Evolutionary conservation across 176 grass and related monocot species (phyloP).

Genomic region (Ananas comosus): DNA sequence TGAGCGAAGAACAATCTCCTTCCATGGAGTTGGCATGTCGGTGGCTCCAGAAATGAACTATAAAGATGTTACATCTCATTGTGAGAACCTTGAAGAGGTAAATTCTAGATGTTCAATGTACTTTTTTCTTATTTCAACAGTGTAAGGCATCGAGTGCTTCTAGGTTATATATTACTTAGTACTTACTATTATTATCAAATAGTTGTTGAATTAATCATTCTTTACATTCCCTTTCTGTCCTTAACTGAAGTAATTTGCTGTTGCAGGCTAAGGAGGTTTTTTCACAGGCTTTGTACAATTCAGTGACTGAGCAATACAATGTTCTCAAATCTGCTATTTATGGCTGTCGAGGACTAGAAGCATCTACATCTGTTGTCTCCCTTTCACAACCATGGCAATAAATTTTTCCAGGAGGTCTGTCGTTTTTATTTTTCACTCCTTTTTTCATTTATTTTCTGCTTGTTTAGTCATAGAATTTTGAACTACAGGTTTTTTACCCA

Average conservation of each 20-base stretch:
- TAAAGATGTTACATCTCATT: constrained; percentile 34
- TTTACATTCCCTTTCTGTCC: neutral
- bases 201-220: neutral
- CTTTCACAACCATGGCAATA: constrained; percentile 76
- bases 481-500: too few relatives aligned
- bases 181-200: neutral
- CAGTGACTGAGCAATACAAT: constrained; percentile 62
- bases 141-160: neutral
- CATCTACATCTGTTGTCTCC: constrained; percentile 38
- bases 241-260: neutral
- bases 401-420: constrained; percentile 26
- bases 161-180: neutral
- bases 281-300: constrained; percentile 45
- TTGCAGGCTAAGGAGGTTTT: constrained; percentile 59
- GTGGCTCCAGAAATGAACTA: constrained; percentile 69
- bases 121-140: neutral
- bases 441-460: constrained; percentile 19
- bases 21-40: constrained; percentile 83
- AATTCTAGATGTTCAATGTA: constrained; percentile 10
- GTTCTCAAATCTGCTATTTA: constrained; percentile 70
- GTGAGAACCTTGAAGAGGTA: constrained; percentile 60
- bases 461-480: neutral
- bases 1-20: constrained; percentile 81
- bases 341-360: constrained; percentile 35
- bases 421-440: constrained; percentile 6